These are phyloP conservation scores for Coemansia furcata DNA, from an alignment of 192 early-diverging fungal genomes.

Conservation along the genomic window DNA sequence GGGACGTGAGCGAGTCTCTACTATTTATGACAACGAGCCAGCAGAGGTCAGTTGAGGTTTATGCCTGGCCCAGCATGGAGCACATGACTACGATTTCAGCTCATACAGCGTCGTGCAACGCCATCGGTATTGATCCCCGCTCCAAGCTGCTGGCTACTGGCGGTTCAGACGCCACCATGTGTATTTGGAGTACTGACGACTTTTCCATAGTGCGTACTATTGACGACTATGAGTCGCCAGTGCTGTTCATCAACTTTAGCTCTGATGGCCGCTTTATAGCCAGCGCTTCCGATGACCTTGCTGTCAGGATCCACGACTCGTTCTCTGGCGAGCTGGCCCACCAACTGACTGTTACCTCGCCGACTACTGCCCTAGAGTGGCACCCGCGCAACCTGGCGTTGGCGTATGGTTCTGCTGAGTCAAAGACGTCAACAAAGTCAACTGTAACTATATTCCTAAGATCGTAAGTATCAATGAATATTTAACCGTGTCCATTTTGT, in stretches of 20 bases:
- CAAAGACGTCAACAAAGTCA: slow-evolving; percentile 12
- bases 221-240: slow-evolving; percentile 34
- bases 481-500: slow-evolving; percentile 20
- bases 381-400: slow-evolving; percentile 44
- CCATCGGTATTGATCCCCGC: slow-evolving; percentile 26
- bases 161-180: slow-evolving; percentile 31
- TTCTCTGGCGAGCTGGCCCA: slow-evolving; percentile 30
- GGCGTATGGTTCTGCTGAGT: slow-evolving; percentile 29
- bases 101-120: slow-evolving; percentile 37
- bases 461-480: neutral
- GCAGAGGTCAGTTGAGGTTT: slow-evolving; percentile 36
- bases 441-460: slow-evolving; percentile 8
- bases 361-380: slow-evolving; percentile 40
- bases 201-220: slow-evolving; percentile 22
- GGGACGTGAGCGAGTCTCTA: slow-evolving; percentile 24
- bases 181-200: slow-evolving; percentile 34
- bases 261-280: slow-evolving; percentile 40
- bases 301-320: slow-evolving; percentile 25
- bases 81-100: slow-evolving; percentile 29
- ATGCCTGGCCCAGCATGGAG: slow-evolving; percentile 39
- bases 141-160: slow-evolving; percentile 34
- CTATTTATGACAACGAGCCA: slow-evolving; percentile 37
- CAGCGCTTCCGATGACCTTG: slow-evolving; percentile 36
- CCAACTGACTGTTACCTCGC: slow-evolving; percentile 12
- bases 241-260: slow-evolving; percentile 35